These are phyloP conservation scores for Pascua sp. DNA, from an alignment of 1,284 basidiomycete genomes.

Conservation along the genomic window DNA sequence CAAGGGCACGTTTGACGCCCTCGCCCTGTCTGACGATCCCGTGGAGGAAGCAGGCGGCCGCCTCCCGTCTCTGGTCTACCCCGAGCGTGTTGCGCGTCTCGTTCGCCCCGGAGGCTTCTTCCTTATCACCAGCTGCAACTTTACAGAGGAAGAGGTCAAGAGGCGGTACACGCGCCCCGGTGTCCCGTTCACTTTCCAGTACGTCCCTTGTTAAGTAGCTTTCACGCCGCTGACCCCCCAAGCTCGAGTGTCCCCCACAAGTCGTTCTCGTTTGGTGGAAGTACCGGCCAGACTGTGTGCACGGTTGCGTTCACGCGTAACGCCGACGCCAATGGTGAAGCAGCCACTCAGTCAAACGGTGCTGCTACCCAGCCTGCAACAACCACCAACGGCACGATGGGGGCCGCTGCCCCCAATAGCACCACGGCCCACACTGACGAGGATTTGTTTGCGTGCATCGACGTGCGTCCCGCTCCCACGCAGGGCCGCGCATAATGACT, in stretches of 20 bases:
- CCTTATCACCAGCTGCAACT: constrained; percentile 51
- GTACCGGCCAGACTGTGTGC: constrained; percentile 44
- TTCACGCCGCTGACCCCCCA: neutral
- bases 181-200: constrained; percentile 27
- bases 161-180: constrained; percentile 32
- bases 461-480: constrained; percentile 21
- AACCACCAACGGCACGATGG: too few relatives aligned
- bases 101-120: constrained; percentile 45
- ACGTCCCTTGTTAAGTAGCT: neutral
- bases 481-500: neutral
- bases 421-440: neutral
- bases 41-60: constrained; percentile 32
- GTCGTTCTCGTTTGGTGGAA: constrained; percentile 48
- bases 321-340: constrained; percentile 1
- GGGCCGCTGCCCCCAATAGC: neutral
- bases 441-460: constrained; percentile 27
- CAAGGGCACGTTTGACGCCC: constrained; percentile 50
- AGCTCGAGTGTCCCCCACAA: constrained; percentile 48
- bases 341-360: too few relatives aligned
- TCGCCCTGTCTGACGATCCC: constrained; percentile 37
- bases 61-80: constrained; percentile 44
- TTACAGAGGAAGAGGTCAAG: constrained; percentile 49
- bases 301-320: constrained; percentile 47
- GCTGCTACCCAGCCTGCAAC: too few relatives aligned
- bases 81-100: constrained; percentile 39